A percentile compares a stretch with the other conserved stretches of the same genome.
Evolutionary conservation across 495 filamentous ascomycete species (phyloP).

Genomic region (Podospora pseudopauciseta): DNA sequence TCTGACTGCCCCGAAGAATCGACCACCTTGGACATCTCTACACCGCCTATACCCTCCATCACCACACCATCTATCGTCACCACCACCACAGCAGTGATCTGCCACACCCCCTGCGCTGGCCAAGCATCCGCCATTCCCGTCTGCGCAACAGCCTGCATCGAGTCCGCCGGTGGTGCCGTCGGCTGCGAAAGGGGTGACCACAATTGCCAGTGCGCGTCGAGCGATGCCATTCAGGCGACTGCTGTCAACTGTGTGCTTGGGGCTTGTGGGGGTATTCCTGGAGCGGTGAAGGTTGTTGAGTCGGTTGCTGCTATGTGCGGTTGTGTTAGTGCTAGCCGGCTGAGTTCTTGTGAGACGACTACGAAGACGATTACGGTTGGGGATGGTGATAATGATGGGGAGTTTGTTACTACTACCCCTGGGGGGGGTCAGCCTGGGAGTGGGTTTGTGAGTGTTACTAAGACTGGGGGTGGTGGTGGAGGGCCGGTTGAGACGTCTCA

Average conservation of each 20-base stretch:
- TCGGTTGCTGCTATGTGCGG: slow-evolving; percentile 3
- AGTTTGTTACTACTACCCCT: background rate
- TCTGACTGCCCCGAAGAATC: background rate
- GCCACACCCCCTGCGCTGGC: background rate
- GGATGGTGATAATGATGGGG: background rate
- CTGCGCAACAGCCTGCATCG: background rate
- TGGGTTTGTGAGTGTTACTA: background rate
- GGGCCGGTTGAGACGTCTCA: background rate
- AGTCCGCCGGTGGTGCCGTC: background rate
- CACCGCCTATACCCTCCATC: background rate
- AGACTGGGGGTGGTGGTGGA: background rate
- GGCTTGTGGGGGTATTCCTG: background rate
- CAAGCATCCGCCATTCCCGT: background rate
- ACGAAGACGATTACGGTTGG: background rate
- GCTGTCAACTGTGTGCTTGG: slow-evolving; percentile 1
- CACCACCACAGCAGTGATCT: background rate
- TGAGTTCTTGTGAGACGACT: background rate
- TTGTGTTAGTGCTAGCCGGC: slow-evolving; percentile 2
- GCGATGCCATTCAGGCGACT: background rate
- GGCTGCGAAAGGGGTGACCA: background rate
- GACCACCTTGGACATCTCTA: background rate
- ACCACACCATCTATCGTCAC: background rate
- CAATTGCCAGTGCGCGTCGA: background rate
- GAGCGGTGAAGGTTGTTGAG: background rate
- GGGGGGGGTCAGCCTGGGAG: background rate